Evolutionary conservation across 1,284 basidiomycete species (phyloP), one percentile per base, ranked within the genome.

Genomic region (Heterobasidion parviporum): DNA sequence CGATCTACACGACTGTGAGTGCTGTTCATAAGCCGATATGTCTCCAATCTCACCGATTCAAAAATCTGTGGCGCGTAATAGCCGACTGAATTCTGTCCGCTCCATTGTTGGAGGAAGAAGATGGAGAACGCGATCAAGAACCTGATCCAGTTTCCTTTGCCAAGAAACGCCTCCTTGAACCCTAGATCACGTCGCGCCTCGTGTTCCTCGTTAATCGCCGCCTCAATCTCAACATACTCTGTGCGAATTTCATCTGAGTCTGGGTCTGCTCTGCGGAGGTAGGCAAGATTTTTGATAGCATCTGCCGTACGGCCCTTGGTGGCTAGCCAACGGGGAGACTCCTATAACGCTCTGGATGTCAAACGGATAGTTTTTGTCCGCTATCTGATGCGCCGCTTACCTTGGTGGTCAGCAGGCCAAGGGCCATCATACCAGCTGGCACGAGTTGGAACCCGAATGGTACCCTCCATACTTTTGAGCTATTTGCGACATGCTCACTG

Each of bases 31-130:
- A 15, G 60, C 50, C 14, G 70, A 73, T 16, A 43, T 34, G 7
- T 15, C 61, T 73, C 68, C 69, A 43, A 12, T 16, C 74, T 68
- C 69, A 82, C 87, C 58, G 80, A 86, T 59, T 72, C 67, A 65
- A 87, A 87, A 57, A 87, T 85, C 63, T 83, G 81, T 0, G 89
- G 89, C 3, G 88, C 86, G 64, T 91, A 92, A 69, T 92, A 91
- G 54, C 78, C 81, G 61, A 89, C 83, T 0, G 74, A 76, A 64
- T 80, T 81, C 64, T 79, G 78, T 10, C 75, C 86, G 41, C 74
- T 75, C 80, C 81, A 87, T 66, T 88, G 85, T 68, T 88, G 85
- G 12, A 87, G 72, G 54, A 76, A 66, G 64, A 79, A 76, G 55
- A 85, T 84, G 38, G 77, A 70, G 61, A 85, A 79, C 3, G 78